A percentile compares a stretch with the other conserved stretches of the same genome.
These are phyloP conservation scores for Inga laurina DNA, from an alignment of 306 rosid species.

Conservation along the genomic window DNA sequence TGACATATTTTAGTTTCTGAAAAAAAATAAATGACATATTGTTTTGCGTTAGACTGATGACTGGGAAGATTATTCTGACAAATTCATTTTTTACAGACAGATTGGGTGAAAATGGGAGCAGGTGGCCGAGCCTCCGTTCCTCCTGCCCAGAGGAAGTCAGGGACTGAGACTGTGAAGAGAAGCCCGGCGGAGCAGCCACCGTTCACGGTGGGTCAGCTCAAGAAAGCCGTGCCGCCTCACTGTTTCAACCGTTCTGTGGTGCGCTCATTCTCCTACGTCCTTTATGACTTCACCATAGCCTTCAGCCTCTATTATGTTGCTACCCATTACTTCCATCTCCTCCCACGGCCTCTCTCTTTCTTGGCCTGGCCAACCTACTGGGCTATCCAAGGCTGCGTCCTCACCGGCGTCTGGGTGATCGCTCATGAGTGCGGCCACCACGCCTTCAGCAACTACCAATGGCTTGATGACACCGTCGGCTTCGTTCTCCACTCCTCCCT, in stretches of 20 bases:
- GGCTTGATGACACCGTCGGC: conserved; percentile 96
- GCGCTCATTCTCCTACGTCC: conserved; percentile 11
- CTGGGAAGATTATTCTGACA: conserved; percentile 6
- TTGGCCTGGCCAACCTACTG: conserved; percentile 32
- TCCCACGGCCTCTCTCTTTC: neutral
- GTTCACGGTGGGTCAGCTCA: neutral
- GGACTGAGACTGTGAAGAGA: neutral
- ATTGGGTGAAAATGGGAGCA: conserved; percentile 76
- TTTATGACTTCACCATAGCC: conserved; percentile 1
- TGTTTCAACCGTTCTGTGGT: conserved; percentile 9
- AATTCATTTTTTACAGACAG: conserved; percentile 37
- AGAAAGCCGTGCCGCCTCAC: conserved; percentile 11
- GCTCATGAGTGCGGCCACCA: conserved; percentile 99
- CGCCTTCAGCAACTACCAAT: conserved; percentile 89
- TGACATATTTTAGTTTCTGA: neutral
- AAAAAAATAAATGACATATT: neutral
- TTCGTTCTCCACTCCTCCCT: conserved; percentile 84
- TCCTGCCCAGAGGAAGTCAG: conserved; percentile 49
- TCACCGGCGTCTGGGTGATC: conserved; percentile 94
- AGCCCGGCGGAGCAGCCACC: conserved; percentile 2
- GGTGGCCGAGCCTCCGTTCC: conserved; percentile 84
- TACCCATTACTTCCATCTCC: conserved; percentile 1
- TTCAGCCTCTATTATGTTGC: conserved; percentile 7
- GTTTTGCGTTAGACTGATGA: neutral
- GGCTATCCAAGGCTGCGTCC: conserved; percentile 73